Conservation (phyloP, 2,329 filamentous ascomycete species). For the Xylaria sp. region DNA sequence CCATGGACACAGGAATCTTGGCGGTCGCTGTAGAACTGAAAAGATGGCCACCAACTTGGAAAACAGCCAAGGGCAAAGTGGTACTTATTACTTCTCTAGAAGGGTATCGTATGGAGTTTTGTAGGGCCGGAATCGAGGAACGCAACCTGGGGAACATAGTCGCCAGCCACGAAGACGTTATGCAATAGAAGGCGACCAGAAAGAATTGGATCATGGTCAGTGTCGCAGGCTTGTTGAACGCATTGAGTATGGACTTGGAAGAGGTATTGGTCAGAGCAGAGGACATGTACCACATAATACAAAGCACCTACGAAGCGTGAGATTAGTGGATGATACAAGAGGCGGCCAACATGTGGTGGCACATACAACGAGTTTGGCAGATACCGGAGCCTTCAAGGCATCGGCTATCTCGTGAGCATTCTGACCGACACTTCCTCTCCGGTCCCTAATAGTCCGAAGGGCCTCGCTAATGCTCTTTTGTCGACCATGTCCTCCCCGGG, state of each 20-base stretch:
- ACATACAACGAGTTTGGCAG: constrained; percentile 85
- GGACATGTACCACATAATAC: constrained; percentile 92
- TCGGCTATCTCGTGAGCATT: constrained; percentile 95
- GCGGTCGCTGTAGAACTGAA: constrained; percentile 93
- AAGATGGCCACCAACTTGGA: constrained; percentile 94
- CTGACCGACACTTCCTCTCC: constrained; percentile 87
- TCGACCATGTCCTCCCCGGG: constrained; percentile 52
- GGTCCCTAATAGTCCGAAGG: constrained; percentile 81
- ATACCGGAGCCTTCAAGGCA: constrained; percentile 89
- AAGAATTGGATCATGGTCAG: constrained; percentile 93
- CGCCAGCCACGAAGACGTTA: constrained; percentile 81
- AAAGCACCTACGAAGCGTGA: constrained; percentile 72
- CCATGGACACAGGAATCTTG: constrained; percentile 94
- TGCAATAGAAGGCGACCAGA: constrained; percentile 89
- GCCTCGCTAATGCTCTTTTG: constrained; percentile 93
- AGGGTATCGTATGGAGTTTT: constrained; percentile 84
- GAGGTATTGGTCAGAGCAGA: constrained; percentile 97
- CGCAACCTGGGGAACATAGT: constrained; percentile 77
- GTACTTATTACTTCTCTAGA: constrained; percentile 84
- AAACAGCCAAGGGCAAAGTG: constrained; percentile 89
- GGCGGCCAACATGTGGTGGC: constrained; percentile 38
- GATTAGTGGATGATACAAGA: constrained; percentile 44
- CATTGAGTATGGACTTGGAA: constrained; percentile 95
- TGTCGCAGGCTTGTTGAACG: constrained; percentile 89
- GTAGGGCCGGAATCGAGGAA: constrained; percentile 78